Evolutionary conservation across 2,329 filamentous ascomycete genomes (phyloP).

Genomic region (Aschersonia sp.): DNA sequence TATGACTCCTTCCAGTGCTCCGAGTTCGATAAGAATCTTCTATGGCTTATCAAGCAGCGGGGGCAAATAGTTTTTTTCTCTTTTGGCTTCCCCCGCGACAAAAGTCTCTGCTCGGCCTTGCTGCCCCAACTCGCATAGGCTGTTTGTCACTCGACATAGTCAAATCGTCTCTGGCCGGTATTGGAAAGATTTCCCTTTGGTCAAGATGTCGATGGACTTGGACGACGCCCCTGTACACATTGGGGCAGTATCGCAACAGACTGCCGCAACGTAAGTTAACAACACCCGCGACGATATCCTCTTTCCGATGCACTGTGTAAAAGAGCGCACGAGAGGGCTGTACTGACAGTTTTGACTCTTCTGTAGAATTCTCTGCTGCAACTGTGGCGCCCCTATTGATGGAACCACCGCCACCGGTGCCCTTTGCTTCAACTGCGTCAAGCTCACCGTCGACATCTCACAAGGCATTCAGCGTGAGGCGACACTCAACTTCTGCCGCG

Average conservation of each 20-base stretch:
- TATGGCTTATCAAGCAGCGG: conserved; percentile 22
- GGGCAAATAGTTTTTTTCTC: conserved; percentile 18
- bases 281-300: background rate
- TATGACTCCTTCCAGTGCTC: background rate
- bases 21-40: background rate
- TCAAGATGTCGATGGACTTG: conserved; percentile 27
- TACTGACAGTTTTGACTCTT: background rate
- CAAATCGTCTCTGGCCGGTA: conserved; percentile 2
- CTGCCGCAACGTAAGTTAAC: conserved; percentile 23
- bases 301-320: background rate
- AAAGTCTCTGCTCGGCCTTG: conserved; percentile 7
- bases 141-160: no score
- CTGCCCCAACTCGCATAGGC: background rate
- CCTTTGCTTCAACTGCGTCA: conserved; percentile 91
- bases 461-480: conserved; percentile 83
- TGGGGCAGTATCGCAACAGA: conserved; percentile 15
- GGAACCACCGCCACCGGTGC: conserved; percentile 76
- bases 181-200: conserved; percentile 1
- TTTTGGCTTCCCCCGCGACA: conserved; percentile 4
- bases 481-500: conserved; percentile 77
- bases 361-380: conserved; percentile 72
- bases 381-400: conserved; percentile 92
- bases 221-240: conserved; percentile 27
- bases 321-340: background rate
- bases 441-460: conserved; percentile 86